phyloP scores from a whole-genome alignment of 805 yeast genomes.

The Kuraishia capsulata region DNA sequence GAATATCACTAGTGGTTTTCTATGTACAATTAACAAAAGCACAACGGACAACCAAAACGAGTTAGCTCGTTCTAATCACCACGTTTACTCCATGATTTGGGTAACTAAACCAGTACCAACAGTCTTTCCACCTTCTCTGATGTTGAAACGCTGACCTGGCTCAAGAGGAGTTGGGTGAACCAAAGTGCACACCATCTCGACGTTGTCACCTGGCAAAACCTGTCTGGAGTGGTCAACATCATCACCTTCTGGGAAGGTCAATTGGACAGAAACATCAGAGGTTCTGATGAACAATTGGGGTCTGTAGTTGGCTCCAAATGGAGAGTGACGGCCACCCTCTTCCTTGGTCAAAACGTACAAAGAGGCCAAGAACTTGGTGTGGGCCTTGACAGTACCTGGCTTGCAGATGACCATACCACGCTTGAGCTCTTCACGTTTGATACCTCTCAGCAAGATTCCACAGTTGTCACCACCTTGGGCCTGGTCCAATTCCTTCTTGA shows the following conservation, averaged over 20 bases:
- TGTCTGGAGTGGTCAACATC: slow-evolving; percentile 79
- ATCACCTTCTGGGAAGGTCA: slow-evolving; percentile 77
- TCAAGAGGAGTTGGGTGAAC: slow-evolving; percentile 90
- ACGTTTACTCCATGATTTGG: slow-evolving; percentile 43
- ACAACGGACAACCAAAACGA: too few relatives aligned
- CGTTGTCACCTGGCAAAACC: slow-evolving; percentile 97
- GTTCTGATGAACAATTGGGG: slow-evolving; percentile 97
- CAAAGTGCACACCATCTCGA: slow-evolving; percentile 89
- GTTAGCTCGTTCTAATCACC: too few relatives aligned
- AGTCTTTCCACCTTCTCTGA: slow-evolving; percentile 99
- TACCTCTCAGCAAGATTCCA: slow-evolving; percentile 95
- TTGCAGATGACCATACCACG: slow-evolving; percentile 98
- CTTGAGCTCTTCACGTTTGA: slow-evolving; percentile 91
- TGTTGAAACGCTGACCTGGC: slow-evolving; percentile 96
- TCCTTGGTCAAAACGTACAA: slow-evolving; percentile 88
- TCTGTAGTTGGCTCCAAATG: slow-evolving; percentile 94
- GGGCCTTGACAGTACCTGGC: slow-evolving; percentile 87
- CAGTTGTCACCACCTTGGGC: slow-evolving; percentile 99
- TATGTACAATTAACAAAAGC: neutral
- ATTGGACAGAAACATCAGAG: slow-evolving; percentile 85
- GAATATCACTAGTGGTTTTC: neutral
- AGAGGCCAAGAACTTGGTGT: slow-evolving; percentile 89
- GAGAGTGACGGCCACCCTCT: slow-evolving; percentile 99
- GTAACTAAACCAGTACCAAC: slow-evolving; percentile 98
- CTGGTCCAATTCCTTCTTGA: slow-evolving; percentile 94